Percentiles rank a stretch among this genome's conserved stretches.
Evolutionary conservation across 768 basidiomycete genomes (phyloP).

Genomic region (Tephrocybe sp.): DNA sequence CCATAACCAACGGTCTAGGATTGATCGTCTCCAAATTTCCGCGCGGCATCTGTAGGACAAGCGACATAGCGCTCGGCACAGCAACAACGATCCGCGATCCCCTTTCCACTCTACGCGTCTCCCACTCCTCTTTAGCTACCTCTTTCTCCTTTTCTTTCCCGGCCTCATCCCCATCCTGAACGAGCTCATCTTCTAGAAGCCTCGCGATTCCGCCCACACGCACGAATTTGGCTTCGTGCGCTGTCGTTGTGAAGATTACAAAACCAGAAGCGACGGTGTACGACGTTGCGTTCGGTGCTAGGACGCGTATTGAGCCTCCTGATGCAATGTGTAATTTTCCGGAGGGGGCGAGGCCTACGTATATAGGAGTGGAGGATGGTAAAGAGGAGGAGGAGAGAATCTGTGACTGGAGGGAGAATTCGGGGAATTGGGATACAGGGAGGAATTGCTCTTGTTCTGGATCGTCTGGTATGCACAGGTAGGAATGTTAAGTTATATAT

Average conservation of each 20-base stretch:
- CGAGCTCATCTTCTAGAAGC: too few relatives aligned
- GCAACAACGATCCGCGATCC: conserved; percentile 88
- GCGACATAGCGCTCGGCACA: conserved; percentile 82
- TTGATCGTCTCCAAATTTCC: conserved; percentile 96
- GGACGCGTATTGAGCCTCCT: conserved; percentile 26
- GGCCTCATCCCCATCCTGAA: too few relatives aligned
- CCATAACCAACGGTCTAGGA: conserved; percentile 88
- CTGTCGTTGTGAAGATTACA: conserved; percentile 80
- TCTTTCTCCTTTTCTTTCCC: conserved; percentile 25
- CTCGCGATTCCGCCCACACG: conserved; percentile 44
- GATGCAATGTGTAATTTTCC: conserved; percentile 63
- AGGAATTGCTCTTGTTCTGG: conserved; percentile 19
- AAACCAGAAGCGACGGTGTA: conserved; percentile 74
- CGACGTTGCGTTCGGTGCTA: conserved; percentile 66
- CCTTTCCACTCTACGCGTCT: conserved; percentile 81
- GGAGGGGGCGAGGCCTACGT: conserved; percentile 63
- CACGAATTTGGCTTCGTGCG: conserved; percentile 79
- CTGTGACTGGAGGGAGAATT: conserved; percentile 56
- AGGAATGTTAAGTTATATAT: conserved; percentile 1
- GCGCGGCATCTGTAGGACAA: conserved; percentile 96
- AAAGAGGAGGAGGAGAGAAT: conserved; percentile 24
- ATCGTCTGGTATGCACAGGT: conserved; percentile 15
- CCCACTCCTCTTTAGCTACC: too few relatives aligned
- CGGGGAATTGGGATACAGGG: conserved; percentile 45
- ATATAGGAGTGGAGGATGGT: conserved; percentile 26